Evolutionary conservation across 495 filamentous ascomycete species (phyloP).

Genomic region (Tetracladium marchalianum): DNA sequence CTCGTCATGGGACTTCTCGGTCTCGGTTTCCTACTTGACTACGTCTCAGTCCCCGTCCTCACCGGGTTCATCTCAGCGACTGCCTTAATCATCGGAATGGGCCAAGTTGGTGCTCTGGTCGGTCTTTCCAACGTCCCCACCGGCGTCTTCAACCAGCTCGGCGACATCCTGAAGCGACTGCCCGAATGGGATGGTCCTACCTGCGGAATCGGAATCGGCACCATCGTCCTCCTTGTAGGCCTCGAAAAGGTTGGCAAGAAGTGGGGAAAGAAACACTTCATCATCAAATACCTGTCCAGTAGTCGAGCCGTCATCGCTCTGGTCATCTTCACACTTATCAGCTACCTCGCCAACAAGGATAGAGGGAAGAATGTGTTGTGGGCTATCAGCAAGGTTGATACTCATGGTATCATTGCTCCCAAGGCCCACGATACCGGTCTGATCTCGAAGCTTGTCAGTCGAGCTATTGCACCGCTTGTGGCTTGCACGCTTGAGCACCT

Average conservation of each 20-base stretch:
- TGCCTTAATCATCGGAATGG: slow-evolving; percentile 37
- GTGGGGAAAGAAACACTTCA: slow-evolving; percentile 34
- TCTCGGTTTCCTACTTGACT: slow-evolving; percentile 42
- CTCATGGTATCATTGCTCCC: slow-evolving; percentile 31
- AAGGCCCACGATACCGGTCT: slow-evolving; percentile 24
- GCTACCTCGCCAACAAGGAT: slow-evolving; percentile 35
- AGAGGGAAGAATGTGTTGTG: slow-evolving; percentile 27
- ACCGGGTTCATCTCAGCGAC: slow-evolving; percentile 41
- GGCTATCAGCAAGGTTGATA: slow-evolving; percentile 31
- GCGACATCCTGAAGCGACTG: slow-evolving; percentile 30
- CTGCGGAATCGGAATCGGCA: slow-evolving; percentile 34
- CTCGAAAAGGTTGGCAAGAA: slow-evolving; percentile 35
- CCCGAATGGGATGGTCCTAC: slow-evolving; percentile 32
- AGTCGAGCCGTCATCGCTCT: slow-evolving; percentile 35
- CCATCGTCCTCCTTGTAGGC: slow-evolving; percentile 30
- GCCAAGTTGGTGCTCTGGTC: slow-evolving; percentile 34
- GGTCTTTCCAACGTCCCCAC: slow-evolving; percentile 29
- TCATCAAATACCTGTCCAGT: slow-evolving; percentile 33
- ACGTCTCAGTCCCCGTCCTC: slow-evolving; percentile 39
- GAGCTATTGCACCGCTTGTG: slow-evolving; percentile 34
- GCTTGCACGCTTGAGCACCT: slow-evolving; percentile 37
- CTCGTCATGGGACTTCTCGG: slow-evolving; percentile 38
- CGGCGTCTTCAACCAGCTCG: slow-evolving; percentile 31
- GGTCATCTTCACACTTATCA: slow-evolving; percentile 35
- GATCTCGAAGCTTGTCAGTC: slow-evolving; percentile 27